Base-by-base conservation (phyloP, 345 rosid species). In the Rhodamnia argentea region DNA sequence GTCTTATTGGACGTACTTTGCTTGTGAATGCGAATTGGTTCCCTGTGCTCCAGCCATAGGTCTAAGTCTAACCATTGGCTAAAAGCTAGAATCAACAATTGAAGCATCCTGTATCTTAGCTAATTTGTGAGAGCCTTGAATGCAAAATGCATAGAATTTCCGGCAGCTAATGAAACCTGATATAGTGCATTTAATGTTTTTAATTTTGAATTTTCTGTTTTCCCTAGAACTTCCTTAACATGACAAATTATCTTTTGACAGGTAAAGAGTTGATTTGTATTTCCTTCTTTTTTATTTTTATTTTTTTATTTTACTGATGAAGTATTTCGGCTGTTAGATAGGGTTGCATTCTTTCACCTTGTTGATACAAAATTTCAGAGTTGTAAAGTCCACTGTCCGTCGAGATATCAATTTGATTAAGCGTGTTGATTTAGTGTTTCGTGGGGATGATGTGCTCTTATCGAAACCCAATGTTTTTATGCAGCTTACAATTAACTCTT, bases 271-370 rank as follows among this genome's bases (percentile, higher is more conserved):
- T 0, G 10, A 18, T 37, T 18, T 4, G 20, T 22, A 2, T 0
- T 0, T 20, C 20, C 13, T 10, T 32, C 18, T 11, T 9, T 23
- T 0, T n/a, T n/a, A n/a, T n/a, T n/a, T n/a, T n/a, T n/a, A n/a
- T n/a, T n/a, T 32, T 42, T 64, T 32, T 32, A 2, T 37, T 37
- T 37, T 70, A 70, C 47, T 70, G 37, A 18, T 0, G 37, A 9
- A 9, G 47, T 70, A 70, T 32, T 70, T 70, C 26, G 37, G 81
- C 81, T 70, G 26, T 70, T 18, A 9, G 0, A 37, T 70, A 18
- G 81, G 47, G 13, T 70, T 32, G 47, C 47, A 20, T 37, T 37
- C 7, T 32, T 10, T 70, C 13, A 18, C 11, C 13, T 37, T 70
- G 81, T 53, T 16, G 55, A 53, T 53, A 5, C 47, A 2, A 70